phyloP scores from a whole-genome alignment of 2,329 filamentous ascomycete genomes.

The Alternaria hordeiaustralica region DNA sequence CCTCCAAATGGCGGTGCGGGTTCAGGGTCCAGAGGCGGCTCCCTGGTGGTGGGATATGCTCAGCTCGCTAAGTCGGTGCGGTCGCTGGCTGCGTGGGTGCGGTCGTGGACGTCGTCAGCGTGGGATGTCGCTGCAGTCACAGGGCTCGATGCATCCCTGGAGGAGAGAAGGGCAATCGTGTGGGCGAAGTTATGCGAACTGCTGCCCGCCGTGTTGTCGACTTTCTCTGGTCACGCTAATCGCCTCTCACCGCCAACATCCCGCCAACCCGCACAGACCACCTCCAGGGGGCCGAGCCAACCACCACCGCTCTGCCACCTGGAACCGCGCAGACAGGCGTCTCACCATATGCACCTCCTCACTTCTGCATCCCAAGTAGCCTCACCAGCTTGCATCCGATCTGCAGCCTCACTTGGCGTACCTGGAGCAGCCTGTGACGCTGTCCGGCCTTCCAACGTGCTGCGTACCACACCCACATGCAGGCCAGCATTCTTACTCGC shows the following conservation, averaged over 20 bases:
- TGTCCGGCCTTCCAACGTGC: slow-evolving; percentile 6
- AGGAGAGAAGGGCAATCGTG: slow-evolving; percentile 11
- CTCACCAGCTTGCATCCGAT: neutral
- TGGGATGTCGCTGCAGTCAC: slow-evolving; percentile 36
- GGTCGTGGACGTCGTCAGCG: slow-evolving; percentile 23
- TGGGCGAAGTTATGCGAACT: slow-evolving; percentile 12
- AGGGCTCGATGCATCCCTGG: slow-evolving; percentile 35
- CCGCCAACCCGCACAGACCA: slow-evolving; percentile 23
- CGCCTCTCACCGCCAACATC: slow-evolving; percentile 32
- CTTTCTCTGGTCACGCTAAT: slow-evolving; percentile 28
- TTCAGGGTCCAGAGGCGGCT: slow-evolving; percentile 35
- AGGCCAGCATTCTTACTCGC: slow-evolving; percentile 9
- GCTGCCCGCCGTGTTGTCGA: slow-evolving; percentile 19
- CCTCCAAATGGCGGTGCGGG: slow-evolving; percentile 21
- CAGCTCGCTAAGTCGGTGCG: slow-evolving; percentile 26
- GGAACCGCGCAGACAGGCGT: slow-evolving; percentile 21
- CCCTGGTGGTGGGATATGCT: slow-evolving; percentile 26
- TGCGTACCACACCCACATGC: slow-evolving; percentile 9
- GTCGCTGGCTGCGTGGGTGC: slow-evolving; percentile 19
- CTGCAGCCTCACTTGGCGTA: slow-evolving; percentile 2
- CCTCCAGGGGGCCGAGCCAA: slow-evolving; percentile 18
- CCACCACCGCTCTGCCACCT: slow-evolving; percentile 14
- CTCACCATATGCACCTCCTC: slow-evolving; percentile 24
- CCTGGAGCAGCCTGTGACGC: slow-evolving; percentile 12
- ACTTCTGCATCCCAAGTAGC: slow-evolving; percentile 13